Evolutionary conservation across 2,329 filamentous ascomycete genomes (phyloP), one percentile per base, ranked within the genome.

Genomic region (Aspergillus piperis): DNA sequence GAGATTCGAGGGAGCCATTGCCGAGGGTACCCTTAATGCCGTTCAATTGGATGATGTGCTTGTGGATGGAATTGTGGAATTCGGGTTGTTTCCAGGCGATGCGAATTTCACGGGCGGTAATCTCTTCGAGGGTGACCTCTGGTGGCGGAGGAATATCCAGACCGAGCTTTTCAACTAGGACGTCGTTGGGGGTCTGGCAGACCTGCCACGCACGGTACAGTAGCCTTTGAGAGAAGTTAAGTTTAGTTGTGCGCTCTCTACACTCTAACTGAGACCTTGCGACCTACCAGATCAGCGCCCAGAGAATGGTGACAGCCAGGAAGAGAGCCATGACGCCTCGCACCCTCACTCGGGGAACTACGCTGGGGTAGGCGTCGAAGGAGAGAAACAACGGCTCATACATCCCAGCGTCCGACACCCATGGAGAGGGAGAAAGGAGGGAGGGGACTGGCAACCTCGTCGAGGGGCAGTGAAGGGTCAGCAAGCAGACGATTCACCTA

Each of bases 121-220:
- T 95, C 64, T 90, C 92, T 58, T 94, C 92, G 36, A 99, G 86
- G 55, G 92, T 96, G 42, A 98, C 90, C 73, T 93, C 88, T 55
- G 95, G 95, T 23, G 91, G 84, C 64, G 92, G 89, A 62, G 95
- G 95, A 54, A 99, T 94, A 73, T 99, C 95, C 73, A 98, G 88
- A 61, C 94, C 93, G 51, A 99, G 87, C 53, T 97, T 91, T 68
- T 88, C 88, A 70, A 98, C 93, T 51, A 99, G 86, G 65, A 96
- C 88, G 59, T 94, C 91, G 59, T 96, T 92, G 23, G 94, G 92
- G 70, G 94, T 96, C 78, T 91, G 89, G 57, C 97, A 83, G 39
- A 96, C 95, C 73, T 93, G 90, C 80, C 90, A 92, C 63, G 92
- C 91, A 73, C 95, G 89, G 75, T 91, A 90, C 61, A 92, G 83